Base-by-base conservation (phyloP, 805 yeast species). In the Spathaspora arborariae region DNA sequence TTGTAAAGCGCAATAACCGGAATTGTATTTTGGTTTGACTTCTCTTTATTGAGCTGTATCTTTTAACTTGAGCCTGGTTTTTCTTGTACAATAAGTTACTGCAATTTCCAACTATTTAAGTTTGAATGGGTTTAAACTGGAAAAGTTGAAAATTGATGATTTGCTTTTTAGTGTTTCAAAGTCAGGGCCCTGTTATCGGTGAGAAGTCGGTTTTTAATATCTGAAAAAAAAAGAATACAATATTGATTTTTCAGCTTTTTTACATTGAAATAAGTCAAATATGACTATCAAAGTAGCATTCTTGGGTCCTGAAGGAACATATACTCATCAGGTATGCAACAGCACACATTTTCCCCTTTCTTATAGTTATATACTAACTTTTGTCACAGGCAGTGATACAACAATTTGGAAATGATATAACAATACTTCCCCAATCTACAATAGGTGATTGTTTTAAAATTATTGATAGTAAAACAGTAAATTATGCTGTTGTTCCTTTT, bases 221-320 rank as follows among this genome's bases (percentile, higher is more conserved):
- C n/a, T 30, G 35, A 30, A 27, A 6, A 27, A 30, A n/a, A 13
- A 30, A 15, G n/a, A n/a, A 13, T 30, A 30, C 18, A 5, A 10
- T 10, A 13, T 27, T 11, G 15, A 15, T 30, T 30, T 30, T 3
- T 8, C 8, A 5, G n/a, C 35, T 30, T 16, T n/a, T 30, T 7
- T 4, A 15, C 4, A 27, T n/a, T 6, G 35, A 10, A 7, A 4
- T 27, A 4, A 13, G 16, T 18, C 5, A 6, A 18, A 19, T 3
- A 37, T 37, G 39, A 4, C 50, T 50, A 45, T 69, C 19, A 80
- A 70, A 54, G 83, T 86, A 3, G 89, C 88, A 2, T 92, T 80
- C 57, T 66, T 92, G 44, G 99, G 98, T 0, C 99, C 99, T 0
- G 72, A 72, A 43, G 97, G 97, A 1, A 92, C 97, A 0, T 94